Evolutionary conservation across 2,329 filamentous ascomycete species (phyloP), one percentile per base, ranked within the genome.

Genomic region (Lomentospora prolificans): DNA sequence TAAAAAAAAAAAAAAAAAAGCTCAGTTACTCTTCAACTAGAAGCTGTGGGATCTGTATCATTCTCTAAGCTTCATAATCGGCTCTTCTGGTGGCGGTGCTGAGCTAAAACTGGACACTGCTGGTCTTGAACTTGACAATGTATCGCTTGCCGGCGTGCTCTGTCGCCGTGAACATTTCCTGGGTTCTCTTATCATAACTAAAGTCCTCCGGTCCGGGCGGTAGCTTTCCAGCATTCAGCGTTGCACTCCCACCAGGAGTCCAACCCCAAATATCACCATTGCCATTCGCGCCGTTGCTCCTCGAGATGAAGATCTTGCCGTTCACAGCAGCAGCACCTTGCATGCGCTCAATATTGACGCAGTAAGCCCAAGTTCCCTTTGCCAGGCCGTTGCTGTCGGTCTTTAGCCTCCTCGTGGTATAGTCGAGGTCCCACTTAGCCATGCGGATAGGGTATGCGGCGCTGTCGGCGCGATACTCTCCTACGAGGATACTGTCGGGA

Each of bases 251-350:
- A 1, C 67, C 69, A 1, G 65, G 62, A 4, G 62, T 52, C 67
- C 67, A 70, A 6, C 60, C 64, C 33, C 61, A 67, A 25, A 71
- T 55, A 55, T 70, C 67, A 27, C 67, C 67, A 1, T 60, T 58
- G 25, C 57, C 62, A 12, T 39, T 33, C 12, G 54, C 61, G 6
- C 63, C 62, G 33, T 68, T 69, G 57, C 65, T 70, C 7, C 64
- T 58, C n/a, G 64, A 65, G 53, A 70, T 61, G 58, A 66, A 70
- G 50, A 69, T 63, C 55, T 64, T 64, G 12, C 61, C 62, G 10
- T 67, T 60, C 4, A 60, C 63, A 24, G 63, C 62, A 27, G 69
- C 66, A 27, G 61, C 67, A 17, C 69, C 68, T 52, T 71, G 69
- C 59, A 69, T 63, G 25, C 63, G 61, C 31, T 63, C 57, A 51